Percentiles rank a stretch among this genome's conserved stretches.
Conservation (phyloP, 78 protist genomes). For the Dictyostelium discoideum region dicty_2.7 NC_007089.4:3332501-3333000, state of each 20-base stretch:
- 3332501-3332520: neutral
- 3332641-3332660: neutral
- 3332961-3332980: constrained; percentile 75
- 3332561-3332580: neutral
- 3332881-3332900: constrained; percentile 68
- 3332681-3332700: neutral
- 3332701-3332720: neutral
- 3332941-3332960: constrained; percentile 82
- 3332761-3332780: neutral
- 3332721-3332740: too few relatives aligned
- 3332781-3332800: neutral
- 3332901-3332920: constrained; percentile 69
- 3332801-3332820: constrained; percentile 45
- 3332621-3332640: neutral
- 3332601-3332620: neutral
- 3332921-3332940: constrained; percentile 71
- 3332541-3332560: neutral
- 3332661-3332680: neutral
- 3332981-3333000: neutral
- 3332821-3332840: constrained; percentile 34
- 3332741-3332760: neutral
- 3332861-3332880: constrained; percentile 38
- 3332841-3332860: constrained; percentile 45
- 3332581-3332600: neutral
- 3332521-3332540: neutral